Base-by-base conservation (phyloP, 257 asterid species). In the Capsicum chinense region DNA sequence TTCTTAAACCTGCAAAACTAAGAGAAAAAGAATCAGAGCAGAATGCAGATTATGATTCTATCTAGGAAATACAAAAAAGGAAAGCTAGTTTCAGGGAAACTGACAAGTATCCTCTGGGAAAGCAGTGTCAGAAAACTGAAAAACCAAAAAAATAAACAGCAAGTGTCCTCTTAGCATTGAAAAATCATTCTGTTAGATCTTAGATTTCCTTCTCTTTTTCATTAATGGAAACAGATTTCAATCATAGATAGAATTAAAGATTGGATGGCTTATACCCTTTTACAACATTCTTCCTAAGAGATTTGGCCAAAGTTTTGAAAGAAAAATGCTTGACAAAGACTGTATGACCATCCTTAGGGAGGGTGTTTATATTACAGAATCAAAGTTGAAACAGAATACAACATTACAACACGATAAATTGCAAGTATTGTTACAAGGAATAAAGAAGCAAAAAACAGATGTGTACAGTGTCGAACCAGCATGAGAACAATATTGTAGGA, bases 1-100 rank as follows among this genome's bases (percentile, higher is more conserved):
- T 66, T 70, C 78, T 52, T 60, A 58, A 50, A 84, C 90, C 97
- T 93, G 90, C 83, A 84, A 19, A 88, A 74, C 19, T 47, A 39
- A 79, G 76, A n/a, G 7, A 14, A 64, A 16, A 11, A 35, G 44
- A 78, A 54, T 63, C 84, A 81, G 64, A 13, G 63, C 81, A 52
- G 63, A 52, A 76, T 2, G 12, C 5, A 13, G 19, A 76, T 60
- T 52, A 26, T 21, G 26, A 76, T 17, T 56, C n/a, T 13, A 26
- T 26, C 64, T 26, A 78, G 64, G 48, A 76, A 14, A 15, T 54
- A 78, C 64, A 21, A 11, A 21, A 76, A 52, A 3, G 62, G 47
- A 48, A 15, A 37, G 78, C 26, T 69, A 39, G 70, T 63, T 63
- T 39, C 78, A 37, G 11, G 33, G 39, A 37, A 67, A 35, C 76